These are phyloP conservation scores for Pestalotiopsis sp. DNA, from an alignment of 2,329 filamentous ascomycete genomes.

Conservation along the genomic window DNA sequence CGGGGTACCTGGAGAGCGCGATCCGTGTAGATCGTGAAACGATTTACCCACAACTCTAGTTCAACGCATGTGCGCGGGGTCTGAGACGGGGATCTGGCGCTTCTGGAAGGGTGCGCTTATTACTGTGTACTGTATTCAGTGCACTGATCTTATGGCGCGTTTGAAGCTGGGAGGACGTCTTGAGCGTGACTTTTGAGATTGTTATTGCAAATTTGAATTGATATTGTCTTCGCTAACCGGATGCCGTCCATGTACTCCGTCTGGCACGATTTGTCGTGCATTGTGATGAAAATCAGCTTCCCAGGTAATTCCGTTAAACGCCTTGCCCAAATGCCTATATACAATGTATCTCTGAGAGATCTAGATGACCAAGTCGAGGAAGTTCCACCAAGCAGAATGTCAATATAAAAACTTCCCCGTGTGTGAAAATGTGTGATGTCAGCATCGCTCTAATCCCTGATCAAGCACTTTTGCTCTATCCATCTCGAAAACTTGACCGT, in stretches of 20 bases:
- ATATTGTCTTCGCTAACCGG: neutral
- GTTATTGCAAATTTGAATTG: neutral
- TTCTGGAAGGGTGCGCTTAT: no score
- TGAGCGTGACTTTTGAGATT: no score
- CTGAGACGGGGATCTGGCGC: neutral
- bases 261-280: neutral
- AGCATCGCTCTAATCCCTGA: constrained; percentile 1
- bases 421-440: neutral
- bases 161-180: no score
- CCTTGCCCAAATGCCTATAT: neutral
- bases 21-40: neutral
- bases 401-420: neutral
- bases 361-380: neutral
- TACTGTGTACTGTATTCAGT: no score
- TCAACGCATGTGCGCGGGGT: neutral
- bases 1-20: neutral
- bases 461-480: constrained; percentile 45
- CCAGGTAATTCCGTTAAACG: neutral
- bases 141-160: no score
- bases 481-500: constrained; percentile 59
- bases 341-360: neutral
- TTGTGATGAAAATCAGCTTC: neutral
- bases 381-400: neutral
- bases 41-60: neutral
- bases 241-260: neutral